Evolutionary conservation across 2,329 filamentous ascomycete genomes (phyloP), one percentile per base, ranked within the genome.

Genomic region (Penicillium sp.): DNA sequence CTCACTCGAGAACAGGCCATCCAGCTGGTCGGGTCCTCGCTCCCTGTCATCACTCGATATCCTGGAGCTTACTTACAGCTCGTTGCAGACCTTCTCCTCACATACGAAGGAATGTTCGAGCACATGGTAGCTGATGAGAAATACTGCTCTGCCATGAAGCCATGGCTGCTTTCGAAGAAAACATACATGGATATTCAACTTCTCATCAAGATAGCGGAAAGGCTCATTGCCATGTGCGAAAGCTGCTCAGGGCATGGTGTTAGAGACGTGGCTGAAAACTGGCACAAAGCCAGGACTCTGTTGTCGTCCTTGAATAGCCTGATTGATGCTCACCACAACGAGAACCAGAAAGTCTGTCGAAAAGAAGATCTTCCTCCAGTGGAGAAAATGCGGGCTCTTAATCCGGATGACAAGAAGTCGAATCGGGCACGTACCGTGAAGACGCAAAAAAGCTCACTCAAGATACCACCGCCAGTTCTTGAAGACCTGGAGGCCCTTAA

Each of bases 181-280:
- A 42, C 18, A 9, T 25, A 46, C 20, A 53, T 58, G 6, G 28
- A 53, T 5, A 14, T 41, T 13, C 18, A 24, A 33, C 22, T 49
- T 14, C 24, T 42, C 2, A 40, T 3, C 18, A 39, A 27, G 5
- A 9, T 56, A 2, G 46, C 45, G 18, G 42, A 54, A 10, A 51
- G 35, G 10, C 30, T 58, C 5, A 31, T 52, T 11, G 10, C 20
- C 5, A 44, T 58, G 41, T 56, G 54, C 14, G 33, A 52, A 9
- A 30, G 10, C n/a, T 58, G 56, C 16, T 47, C 50, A 10, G 28
- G 46, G 2, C 56, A 58, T 18, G 54, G 51, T n/a, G 54, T 38
- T 3, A 6, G 18, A 2, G 10, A 13, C 20, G 46, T 22, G 5
- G 44, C 18, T 1, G 24, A 50, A 13, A 33, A 27, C 10, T 58